A percentile compares a stretch with the other conserved stretches of the same genome.
phyloP scores from a whole-genome alignment of 2,329 filamentous ascomycete genomes.

The Aspergillus sp. region DNA sequence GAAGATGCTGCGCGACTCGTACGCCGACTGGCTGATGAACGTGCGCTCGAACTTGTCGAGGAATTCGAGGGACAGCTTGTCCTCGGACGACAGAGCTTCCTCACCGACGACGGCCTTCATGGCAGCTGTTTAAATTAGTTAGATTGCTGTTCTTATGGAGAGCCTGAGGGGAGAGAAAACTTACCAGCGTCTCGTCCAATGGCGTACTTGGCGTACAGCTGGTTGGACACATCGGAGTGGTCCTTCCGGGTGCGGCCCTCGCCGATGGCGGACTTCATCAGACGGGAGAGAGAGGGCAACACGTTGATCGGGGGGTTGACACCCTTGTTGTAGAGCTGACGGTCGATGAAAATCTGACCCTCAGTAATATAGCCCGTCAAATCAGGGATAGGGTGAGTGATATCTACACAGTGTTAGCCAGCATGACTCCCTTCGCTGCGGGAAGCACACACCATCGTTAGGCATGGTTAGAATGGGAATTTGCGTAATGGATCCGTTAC shows the following conservation, averaged over 20 bases:
- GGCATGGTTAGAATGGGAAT: slow-evolving; percentile 99
- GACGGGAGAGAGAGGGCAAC: slow-evolving; percentile 91
- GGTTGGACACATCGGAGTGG: slow-evolving; percentile 97
- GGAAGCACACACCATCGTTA: slow-evolving; percentile 71
- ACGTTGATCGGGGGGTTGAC: slow-evolving; percentile 99
- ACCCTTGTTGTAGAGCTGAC: slow-evolving; percentile 90
- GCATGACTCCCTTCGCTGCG: neutral
- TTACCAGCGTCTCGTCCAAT: slow-evolving; percentile 86
- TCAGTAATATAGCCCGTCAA: slow-evolving; percentile 99
- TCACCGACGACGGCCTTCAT: slow-evolving; percentile 99
- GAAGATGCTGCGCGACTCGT: slow-evolving; percentile 87
- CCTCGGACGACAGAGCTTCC: slow-evolving; percentile 90
- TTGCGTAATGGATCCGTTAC: slow-evolving; percentile 98
- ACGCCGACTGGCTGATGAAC: slow-evolving; percentile 88
- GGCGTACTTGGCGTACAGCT: slow-evolving; percentile 99
- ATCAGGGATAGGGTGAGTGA: slow-evolving; percentile 98
- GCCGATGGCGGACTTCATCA: slow-evolving; percentile 99
- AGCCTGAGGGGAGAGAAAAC: slow-evolving; percentile 12
- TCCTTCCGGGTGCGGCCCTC: slow-evolving; percentile 96
- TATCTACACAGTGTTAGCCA: slow-evolving; percentile 56
- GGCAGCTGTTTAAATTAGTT: slow-evolving; percentile 56
- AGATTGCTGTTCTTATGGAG: neutral
- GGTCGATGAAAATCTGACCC: slow-evolving; percentile 97
- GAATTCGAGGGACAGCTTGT: slow-evolving; percentile 97
- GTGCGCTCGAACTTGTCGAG: slow-evolving; percentile 96